A percentile compares a stretch with the other conserved stretches of the same genome.
phyloP scores from a whole-genome alignment of 768 basidiomycete genomes.

The Tylopilus cervinicoccineus region DNA sequence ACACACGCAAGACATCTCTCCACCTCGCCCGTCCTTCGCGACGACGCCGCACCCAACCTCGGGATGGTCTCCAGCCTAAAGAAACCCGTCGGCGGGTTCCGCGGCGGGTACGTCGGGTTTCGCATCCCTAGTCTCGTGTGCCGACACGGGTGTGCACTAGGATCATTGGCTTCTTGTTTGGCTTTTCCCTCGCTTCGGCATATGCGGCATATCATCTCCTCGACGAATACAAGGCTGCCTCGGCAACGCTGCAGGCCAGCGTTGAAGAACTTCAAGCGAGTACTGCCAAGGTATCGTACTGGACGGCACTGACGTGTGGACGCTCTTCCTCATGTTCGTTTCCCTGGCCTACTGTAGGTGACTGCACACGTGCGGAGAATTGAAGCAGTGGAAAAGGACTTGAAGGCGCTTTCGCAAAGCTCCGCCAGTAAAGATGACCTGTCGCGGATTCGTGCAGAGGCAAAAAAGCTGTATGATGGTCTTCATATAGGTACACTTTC shows the following conservation, averaged over 20 bases:
- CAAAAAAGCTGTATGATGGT: slow-evolving; percentile 85
- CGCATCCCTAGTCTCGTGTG: slow-evolving; percentile 2
- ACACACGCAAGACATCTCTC: slow-evolving; percentile 37
- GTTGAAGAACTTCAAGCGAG: slow-evolving; percentile 82
- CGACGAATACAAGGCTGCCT: slow-evolving; percentile 88
- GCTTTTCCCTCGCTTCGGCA: slow-evolving; percentile 86
- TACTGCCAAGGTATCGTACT: slow-evolving; percentile 63
- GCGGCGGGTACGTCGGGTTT: slow-evolving; percentile 50
- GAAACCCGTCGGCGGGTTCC: slow-evolving; percentile 73
- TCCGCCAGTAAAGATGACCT: slow-evolving; percentile 80
- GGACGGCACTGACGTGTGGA: neutral
- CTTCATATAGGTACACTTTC: slow-evolving; percentile 64
- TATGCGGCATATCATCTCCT: slow-evolving; percentile 83
- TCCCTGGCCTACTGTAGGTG: slow-evolving; percentile 42
- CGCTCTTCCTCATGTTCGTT: neutral
- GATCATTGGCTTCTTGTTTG: slow-evolving; percentile 81
- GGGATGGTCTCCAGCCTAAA: slow-evolving; percentile 55
- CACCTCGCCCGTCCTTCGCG: slow-evolving; percentile 39
- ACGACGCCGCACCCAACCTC: slow-evolving; percentile 45
- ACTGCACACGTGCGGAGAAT: slow-evolving; percentile 80
- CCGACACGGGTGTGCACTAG: slow-evolving; percentile 33
- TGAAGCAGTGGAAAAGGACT: slow-evolving; percentile 85
- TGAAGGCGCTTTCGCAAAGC: slow-evolving; percentile 65
- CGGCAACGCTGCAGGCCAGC: slow-evolving; percentile 81
- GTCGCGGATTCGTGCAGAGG: slow-evolving; percentile 67